These are phyloP conservation scores for Lachancea quebecensis DNA, from an alignment of 805 yeast genomes.

Conservation along the genomic window DNA sequence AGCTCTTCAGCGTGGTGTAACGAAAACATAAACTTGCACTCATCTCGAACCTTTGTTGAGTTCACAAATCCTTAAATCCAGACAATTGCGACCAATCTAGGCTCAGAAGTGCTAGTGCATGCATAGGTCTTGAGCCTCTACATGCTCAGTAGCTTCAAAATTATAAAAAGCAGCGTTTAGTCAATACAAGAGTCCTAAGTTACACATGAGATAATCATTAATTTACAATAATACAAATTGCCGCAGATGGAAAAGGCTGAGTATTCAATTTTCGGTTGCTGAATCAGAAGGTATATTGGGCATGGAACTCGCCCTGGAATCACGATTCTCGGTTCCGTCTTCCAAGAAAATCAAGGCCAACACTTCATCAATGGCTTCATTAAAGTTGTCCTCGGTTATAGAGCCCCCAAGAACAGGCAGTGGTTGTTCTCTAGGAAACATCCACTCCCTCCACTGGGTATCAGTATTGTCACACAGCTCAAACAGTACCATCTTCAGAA, in stretches of 20 bases:
- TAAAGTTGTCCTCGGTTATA: slow-evolving; percentile 22
- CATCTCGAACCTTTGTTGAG: too few relatives aligned
- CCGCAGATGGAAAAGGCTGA: background rate
- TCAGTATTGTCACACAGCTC: slow-evolving; percentile 30
- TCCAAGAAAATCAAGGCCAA: slow-evolving; percentile 27
- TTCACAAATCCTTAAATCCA: too few relatives aligned
- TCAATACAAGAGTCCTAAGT: background rate
- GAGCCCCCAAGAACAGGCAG: slow-evolving; percentile 25
- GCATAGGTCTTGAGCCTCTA: too few relatives aligned
- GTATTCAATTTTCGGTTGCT: background rate
- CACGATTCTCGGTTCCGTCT: slow-evolving; percentile 25
- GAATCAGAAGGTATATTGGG: background rate
- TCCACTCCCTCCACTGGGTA: slow-evolving; percentile 35
- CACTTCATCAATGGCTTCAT: slow-evolving; percentile 24
- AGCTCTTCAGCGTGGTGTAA: too few relatives aligned
- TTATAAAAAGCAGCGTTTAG: background rate
- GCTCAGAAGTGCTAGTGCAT: too few relatives aligned
- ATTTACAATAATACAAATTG: slow-evolving; percentile 6
- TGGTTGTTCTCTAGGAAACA: slow-evolving; percentile 24
- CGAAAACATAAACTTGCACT: too few relatives aligned
- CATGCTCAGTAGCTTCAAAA: too few relatives aligned
- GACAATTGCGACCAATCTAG: too few relatives aligned
- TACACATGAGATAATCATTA: background rate
- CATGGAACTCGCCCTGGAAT: slow-evolving; percentile 1
- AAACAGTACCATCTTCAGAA: slow-evolving; percentile 30